Conservation (phyloP, 208 protist species). For the Lotmaria passim region DNA sequence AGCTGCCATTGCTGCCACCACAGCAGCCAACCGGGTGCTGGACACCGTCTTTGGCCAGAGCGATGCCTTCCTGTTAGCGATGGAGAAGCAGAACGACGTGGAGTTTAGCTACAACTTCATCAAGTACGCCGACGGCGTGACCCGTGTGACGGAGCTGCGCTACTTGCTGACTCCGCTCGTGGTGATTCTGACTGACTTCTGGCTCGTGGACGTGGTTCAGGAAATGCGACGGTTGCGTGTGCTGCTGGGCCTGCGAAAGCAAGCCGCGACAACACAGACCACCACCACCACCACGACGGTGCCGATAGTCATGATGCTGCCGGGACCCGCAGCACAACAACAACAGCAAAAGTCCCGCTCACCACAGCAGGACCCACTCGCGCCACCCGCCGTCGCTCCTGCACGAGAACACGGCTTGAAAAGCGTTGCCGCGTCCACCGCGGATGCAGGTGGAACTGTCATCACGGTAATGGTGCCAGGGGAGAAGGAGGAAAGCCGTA, state of each 20-base stretch:
- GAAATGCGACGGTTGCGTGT: slow-evolving; percentile 47
- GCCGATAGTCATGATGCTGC: slow-evolving; percentile 21
- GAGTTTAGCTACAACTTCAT: slow-evolving; percentile 46
- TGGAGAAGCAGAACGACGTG: slow-evolving; percentile 37
- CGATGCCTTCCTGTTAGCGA: slow-evolving; percentile 26
- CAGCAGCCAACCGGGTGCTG: slow-evolving; percentile 15
- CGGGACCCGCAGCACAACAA: slow-evolving; percentile 13
- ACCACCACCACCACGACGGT: slow-evolving; percentile 27
- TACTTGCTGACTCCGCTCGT: slow-evolving; percentile 57
- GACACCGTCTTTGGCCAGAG: slow-evolving; percentile 27
- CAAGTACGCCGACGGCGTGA: slow-evolving; percentile 65
- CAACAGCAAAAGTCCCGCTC: slow-evolving; percentile 1
- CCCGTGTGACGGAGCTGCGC: slow-evolving; percentile 62
- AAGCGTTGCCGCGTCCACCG: no score
- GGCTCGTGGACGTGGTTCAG: slow-evolving; percentile 49
- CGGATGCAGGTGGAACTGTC: slow-evolving; percentile 5
- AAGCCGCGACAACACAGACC: slow-evolving; percentile 17
- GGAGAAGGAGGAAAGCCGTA: not conserved
- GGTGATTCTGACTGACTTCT: slow-evolving; percentile 57
- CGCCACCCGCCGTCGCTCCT: not conserved
- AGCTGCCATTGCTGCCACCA: slow-evolving; percentile 8
- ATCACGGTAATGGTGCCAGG: not conserved
- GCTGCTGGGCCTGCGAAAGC: slow-evolving; percentile 29
- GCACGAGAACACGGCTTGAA: no score
- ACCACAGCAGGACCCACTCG: not conserved